Percentiles rank a stretch among this genome's conserved stretches.
Evolutionary conservation across 805 yeast species (phyloP).

Genomic region (Suhomyces canberraensis): DNA sequence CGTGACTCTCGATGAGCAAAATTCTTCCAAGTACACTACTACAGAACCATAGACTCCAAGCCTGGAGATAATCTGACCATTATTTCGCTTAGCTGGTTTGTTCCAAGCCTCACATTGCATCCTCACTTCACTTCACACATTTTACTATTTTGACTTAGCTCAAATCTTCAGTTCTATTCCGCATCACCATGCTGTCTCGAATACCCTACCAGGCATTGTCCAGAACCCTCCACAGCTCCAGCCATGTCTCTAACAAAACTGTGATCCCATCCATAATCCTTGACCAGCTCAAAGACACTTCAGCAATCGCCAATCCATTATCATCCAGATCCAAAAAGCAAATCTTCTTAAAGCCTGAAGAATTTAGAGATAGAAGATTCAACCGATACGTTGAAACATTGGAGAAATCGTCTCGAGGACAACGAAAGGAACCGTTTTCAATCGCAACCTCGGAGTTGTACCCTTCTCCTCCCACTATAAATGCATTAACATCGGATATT

Average conservation of each 20-base stretch:
- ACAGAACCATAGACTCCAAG: no score
- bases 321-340: conserved; percentile 5
- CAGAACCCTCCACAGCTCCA: not conserved
- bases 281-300: conserved; percentile 11
- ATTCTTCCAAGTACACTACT: no score
- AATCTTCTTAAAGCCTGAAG: conserved; percentile 16
- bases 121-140: no score
- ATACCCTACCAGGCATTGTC: not conserved
- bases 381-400: conserved; percentile 12
- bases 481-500: not conserved
- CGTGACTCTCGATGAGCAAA: no score
- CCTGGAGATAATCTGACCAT: no score
- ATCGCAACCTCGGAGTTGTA: conserved; percentile 7
- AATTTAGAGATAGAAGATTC: conserved; percentile 16
- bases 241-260: conserved; percentile 5
- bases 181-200: not conserved
- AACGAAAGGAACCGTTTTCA: conserved; percentile 2
- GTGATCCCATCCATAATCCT: conserved; percentile 15
- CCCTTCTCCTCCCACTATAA: not conserved
- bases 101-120: no score
- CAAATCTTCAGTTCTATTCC: no score
- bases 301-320: conserved; percentile 7
- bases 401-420: conserved; percentile 4
- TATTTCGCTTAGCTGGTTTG: no score
- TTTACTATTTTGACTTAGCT: no score